Percentiles rank a stretch among this genome's conserved stretches.
Conservation (phyloP, 2,329 filamentous ascomycete genomes). For the Colletotrichum chlorophyti region DNA sequence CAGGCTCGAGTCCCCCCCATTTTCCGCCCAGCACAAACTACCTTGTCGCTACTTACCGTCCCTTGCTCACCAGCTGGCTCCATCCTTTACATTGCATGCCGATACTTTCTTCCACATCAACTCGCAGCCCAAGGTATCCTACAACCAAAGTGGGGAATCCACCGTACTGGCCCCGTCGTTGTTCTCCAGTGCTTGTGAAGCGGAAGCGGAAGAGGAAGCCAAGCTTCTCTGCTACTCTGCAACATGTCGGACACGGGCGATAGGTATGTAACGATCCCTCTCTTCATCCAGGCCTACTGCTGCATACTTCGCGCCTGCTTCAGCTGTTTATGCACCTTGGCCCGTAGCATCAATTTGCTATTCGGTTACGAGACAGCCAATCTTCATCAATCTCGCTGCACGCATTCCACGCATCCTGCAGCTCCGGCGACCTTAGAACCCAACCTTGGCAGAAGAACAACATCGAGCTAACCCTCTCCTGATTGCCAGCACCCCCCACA, state of each 20-base stretch:
- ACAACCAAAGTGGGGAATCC: conserved; percentile 21
- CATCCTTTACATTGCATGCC: conserved; percentile 4
- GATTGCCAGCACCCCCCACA: conserved; percentile 49
- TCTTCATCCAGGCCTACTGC: neutral
- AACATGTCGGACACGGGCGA: conserved; percentile 45
- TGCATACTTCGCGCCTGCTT: neutral
- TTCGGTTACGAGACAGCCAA: too few relatives aligned
- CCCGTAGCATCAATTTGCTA: too few relatives aligned
- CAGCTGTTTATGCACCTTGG: conserved; percentile 6
- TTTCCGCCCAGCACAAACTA: conserved; percentile 19
- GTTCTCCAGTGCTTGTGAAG: neutral
- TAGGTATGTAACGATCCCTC: conserved; percentile 36
- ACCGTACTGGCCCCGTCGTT: conserved; percentile 18
- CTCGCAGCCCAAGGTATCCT: conserved; percentile 26
- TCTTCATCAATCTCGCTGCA: conserved; percentile 5
- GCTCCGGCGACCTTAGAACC: conserved; percentile 3
- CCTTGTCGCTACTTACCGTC: neutral
- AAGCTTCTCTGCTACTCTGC: conserved; percentile 14
- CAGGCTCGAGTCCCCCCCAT: conserved; percentile 8
- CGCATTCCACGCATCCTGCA: neutral
- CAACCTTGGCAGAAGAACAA: conserved; percentile 6
- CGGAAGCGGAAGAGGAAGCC: too few relatives aligned
- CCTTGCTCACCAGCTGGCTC: conserved; percentile 17
- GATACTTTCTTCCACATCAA: too few relatives aligned
- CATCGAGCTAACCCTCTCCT: conserved; percentile 20